Percentiles rank a stretch among this genome's conserved stretches.
phyloP scores from a whole-genome alignment of 2,329 filamentous ascomycete genomes.

The Herpotrichia juniperi region DNA sequence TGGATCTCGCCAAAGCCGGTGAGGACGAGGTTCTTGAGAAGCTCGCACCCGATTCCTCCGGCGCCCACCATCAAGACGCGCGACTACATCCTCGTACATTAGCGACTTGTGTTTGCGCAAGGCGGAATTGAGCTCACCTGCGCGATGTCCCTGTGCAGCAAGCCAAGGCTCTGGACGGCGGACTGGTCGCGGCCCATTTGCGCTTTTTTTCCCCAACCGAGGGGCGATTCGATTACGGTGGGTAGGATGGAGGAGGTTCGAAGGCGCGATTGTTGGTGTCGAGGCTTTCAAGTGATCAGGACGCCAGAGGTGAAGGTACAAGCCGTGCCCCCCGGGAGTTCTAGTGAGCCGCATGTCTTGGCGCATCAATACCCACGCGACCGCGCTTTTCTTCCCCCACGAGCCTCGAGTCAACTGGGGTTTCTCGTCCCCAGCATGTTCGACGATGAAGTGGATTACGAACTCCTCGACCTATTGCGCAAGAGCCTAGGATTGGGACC shows the following conservation, averaged over 20 bases:
- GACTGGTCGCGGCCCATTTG: conserved; percentile 52
- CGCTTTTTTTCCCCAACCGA: neutral
- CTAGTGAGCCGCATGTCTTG: neutral
- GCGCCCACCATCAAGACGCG: conserved; percentile 93
- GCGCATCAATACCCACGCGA: neutral
- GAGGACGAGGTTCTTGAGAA: conserved; percentile 94
- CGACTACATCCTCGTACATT: conserved; percentile 62
- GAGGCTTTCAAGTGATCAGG: conserved; percentile 10
- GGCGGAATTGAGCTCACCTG: conserved; percentile 58
- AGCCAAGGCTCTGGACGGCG: conserved; percentile 66
- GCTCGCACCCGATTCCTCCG: conserved; percentile 95
- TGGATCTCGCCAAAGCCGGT: conserved; percentile 92
- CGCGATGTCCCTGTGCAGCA: conserved; percentile 70
- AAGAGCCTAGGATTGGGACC: conserved; percentile 73
- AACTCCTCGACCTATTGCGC: conserved; percentile 84
- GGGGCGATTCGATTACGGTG: neutral
- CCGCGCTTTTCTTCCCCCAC: neutral
- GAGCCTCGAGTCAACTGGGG: neutral
- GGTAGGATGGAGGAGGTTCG: neutral
- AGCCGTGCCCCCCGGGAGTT: conserved; percentile 3
- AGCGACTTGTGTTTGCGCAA: conserved; percentile 1
- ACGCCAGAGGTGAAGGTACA: conserved; percentile 8
- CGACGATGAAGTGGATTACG: conserved; percentile 88
- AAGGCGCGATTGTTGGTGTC: conserved; percentile 16
- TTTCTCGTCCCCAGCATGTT: conserved; percentile 67